phyloP scores from a whole-genome alignment of 805 yeast genomes.

The Yamadazyma scolyti region DNA sequence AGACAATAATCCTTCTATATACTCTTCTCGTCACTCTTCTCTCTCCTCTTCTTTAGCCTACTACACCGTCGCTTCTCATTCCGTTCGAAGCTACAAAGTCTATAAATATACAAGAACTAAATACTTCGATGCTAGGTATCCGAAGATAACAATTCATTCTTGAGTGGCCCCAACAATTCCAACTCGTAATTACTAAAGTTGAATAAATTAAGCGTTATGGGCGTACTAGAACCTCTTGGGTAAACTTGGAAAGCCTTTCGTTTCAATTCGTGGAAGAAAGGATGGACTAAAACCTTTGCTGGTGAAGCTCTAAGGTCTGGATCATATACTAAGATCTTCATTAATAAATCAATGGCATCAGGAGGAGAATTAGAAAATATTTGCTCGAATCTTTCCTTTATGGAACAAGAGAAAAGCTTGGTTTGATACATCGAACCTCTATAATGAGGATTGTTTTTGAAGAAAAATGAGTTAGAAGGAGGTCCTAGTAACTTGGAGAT shows the following conservation, averaged over 20 bases:
- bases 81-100: too few species aligned
- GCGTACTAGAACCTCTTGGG: constrained; percentile 49
- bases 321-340: constrained; percentile 81
- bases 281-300: constrained; percentile 78
- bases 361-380: constrained; percentile 68
- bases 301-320: constrained; percentile 84
- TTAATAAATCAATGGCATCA: constrained; percentile 80
- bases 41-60: too few species aligned
- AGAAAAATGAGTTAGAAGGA: constrained; percentile 66
- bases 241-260: constrained; percentile 46
- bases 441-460: constrained; percentile 70
- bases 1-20: not conserved
- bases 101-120: too few species aligned
- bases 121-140: constrained; percentile 3
- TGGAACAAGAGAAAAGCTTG: constrained; percentile 54
- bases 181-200: constrained; percentile 71
- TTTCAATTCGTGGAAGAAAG: constrained; percentile 84
- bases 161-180: constrained; percentile 42
- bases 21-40: too few species aligned
- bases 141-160: constrained; percentile 25
- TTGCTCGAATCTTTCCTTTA: constrained; percentile 47
- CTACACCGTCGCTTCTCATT: too few species aligned
- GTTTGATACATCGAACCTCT: constrained; percentile 71
- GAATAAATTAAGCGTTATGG: constrained; percentile 48
- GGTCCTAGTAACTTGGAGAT: constrained; percentile 89